Conservation (phyloP, 2,329 filamentous ascomycete species). For the Neofusicoccum ribis region DNA sequence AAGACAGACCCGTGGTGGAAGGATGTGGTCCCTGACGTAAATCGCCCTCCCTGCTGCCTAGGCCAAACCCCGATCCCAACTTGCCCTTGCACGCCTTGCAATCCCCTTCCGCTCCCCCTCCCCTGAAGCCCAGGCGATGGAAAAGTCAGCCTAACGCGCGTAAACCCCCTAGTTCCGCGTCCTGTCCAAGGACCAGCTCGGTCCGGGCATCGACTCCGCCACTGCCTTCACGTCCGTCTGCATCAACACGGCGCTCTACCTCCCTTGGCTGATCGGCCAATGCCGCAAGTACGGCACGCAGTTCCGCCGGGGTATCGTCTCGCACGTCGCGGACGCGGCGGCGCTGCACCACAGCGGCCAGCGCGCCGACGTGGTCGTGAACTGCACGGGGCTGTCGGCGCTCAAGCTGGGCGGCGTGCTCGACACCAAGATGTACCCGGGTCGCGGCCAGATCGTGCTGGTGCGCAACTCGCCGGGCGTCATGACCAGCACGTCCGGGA, state of each 20-base stretch:
- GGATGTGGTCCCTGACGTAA: conserved; percentile 63
- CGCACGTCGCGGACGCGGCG: conserved; percentile 73
- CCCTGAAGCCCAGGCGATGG: background rate
- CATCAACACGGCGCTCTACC: conserved; percentile 86
- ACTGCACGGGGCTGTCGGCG: conserved; percentile 79
- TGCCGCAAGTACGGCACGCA: conserved; percentile 72
- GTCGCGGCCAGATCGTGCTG: conserved; percentile 79
- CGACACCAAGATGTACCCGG: conserved; percentile 72
- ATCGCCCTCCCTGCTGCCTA: conserved; percentile 40
- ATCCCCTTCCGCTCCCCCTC: background rate
- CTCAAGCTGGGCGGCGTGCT: conserved; percentile 76
- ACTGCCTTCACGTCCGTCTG: conserved; percentile 81
- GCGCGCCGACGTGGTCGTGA: conserved; percentile 70
- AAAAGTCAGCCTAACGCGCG: background rate
- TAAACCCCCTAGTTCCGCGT: conserved; percentile 57
- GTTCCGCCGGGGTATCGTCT: conserved; percentile 46
- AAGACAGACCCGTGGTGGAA: conserved; percentile 72
- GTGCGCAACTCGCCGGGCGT: conserved; percentile 74
- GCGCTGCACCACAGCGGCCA: conserved; percentile 58
- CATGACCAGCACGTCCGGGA: conserved; percentile 71
- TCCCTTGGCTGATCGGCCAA: conserved; percentile 80
- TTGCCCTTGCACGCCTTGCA: background rate
- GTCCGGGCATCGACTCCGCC: conserved; percentile 67
- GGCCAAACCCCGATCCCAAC: background rate
- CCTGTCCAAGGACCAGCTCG: conserved; percentile 57